Conservation (phyloP, 2,329 filamentous ascomycete species). For the Stemphylium lycopersici region DNA sequence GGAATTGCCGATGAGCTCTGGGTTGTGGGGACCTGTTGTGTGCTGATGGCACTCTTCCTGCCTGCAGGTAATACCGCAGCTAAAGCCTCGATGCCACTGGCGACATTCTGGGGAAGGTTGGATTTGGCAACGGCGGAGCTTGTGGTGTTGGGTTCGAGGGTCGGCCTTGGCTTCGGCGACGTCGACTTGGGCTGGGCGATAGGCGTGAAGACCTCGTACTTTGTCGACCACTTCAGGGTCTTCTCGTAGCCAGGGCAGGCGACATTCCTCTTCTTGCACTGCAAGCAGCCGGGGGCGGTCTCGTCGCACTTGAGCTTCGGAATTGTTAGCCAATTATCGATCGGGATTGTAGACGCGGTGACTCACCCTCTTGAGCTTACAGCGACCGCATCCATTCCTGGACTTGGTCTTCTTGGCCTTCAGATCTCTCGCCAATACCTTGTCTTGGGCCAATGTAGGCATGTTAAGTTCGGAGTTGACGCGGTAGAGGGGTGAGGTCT, state of each 20-base stretch:
- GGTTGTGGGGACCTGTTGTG: conserved; percentile 16
- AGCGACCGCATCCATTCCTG: conserved; percentile 44
- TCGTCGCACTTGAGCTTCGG: conserved; percentile 54
- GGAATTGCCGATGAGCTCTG: conserved; percentile 25
- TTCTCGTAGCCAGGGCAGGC: conserved; percentile 56
- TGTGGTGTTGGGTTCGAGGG: conserved; percentile 15
- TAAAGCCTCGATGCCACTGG: conserved; percentile 44
- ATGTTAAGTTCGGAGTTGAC: conserved; percentile 25
- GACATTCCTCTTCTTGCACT: conserved; percentile 53
- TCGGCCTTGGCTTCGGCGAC: conserved; percentile 20
- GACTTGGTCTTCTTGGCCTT: conserved; percentile 46
- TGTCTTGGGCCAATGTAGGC: conserved; percentile 39
- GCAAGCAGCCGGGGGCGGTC: conserved; percentile 50
- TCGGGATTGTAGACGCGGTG: background rate
- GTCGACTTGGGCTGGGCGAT: conserved; percentile 29
- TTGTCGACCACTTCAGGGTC: conserved; percentile 56
- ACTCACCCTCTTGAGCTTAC: conserved; percentile 45
- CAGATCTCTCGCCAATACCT: conserved; percentile 31
- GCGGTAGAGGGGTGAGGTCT: conserved; percentile 12
- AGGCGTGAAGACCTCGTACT: conserved; percentile 55
- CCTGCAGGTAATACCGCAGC: conserved; percentile 44
- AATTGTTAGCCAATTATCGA: background rate
- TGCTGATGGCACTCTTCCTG: conserved; percentile 29
- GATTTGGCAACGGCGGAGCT: conserved; percentile 12
- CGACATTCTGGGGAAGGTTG: conserved; percentile 38